These are phyloP conservation scores for Xylaria hypoxylon DNA, from an alignment of 2,329 filamentous ascomycete species.

Conservation along the genomic window DNA sequence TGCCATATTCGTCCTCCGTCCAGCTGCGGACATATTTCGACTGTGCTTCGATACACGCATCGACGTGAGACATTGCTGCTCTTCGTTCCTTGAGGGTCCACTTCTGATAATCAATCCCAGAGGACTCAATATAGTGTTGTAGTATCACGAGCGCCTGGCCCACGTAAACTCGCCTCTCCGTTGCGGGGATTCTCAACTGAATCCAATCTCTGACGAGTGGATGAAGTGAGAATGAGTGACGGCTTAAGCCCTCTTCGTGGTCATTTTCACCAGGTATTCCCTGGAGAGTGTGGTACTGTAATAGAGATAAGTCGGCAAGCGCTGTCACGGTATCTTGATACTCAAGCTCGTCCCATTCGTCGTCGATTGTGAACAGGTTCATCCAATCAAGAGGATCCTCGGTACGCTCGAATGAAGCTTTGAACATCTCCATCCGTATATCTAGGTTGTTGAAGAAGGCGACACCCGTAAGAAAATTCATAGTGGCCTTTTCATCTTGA, in stretches of 20 bases:
- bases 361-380: conserved; percentile 7
- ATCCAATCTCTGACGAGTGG: conserved; percentile 20
- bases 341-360: conserved; percentile 22
- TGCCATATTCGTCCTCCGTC: background rate
- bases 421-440: conserved; percentile 25
- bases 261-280: conserved; percentile 8
- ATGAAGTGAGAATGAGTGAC: conserved; percentile 22
- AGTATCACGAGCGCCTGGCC: conserved; percentile 20
- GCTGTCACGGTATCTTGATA: conserved; percentile 15
- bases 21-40: conserved; percentile 11
- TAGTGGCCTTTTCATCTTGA: conserved; percentile 1
- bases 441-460: conserved; percentile 20
- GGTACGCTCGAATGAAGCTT: conserved; percentile 11
- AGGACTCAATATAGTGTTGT: conserved; percentile 15
- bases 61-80: conserved; percentile 22
- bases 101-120: conserved; percentile 18
- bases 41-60: conserved; percentile 23
- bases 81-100: conserved; percentile 25
- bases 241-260: conserved; percentile 16
- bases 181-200: conserved; percentile 14
- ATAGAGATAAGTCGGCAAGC: conserved; percentile 16
- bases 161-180: conserved; percentile 16
- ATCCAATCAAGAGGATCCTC: conserved; percentile 8
- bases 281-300: conserved; percentile 15
- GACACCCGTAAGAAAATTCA: conserved; percentile 2